Conservation (phyloP, 2,329 filamentous ascomycete species). For the Allantophomopsis cytisporea region DNA sequence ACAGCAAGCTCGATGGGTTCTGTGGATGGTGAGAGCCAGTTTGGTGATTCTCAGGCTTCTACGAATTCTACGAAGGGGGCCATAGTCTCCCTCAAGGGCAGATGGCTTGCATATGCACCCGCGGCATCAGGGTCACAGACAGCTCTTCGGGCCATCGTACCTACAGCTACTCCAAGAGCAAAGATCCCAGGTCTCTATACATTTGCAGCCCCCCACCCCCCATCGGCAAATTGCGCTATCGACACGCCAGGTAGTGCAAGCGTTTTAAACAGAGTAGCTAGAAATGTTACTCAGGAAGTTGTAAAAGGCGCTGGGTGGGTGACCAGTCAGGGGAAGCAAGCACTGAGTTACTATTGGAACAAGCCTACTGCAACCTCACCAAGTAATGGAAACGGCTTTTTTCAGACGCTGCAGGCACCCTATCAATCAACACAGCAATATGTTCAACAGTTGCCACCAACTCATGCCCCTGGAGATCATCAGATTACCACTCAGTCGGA, state of each 20-base stretch:
- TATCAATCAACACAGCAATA: constrained; percentile 10
- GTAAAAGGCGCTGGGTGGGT: constrained; percentile 66
- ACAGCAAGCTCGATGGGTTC: constrained; percentile 5
- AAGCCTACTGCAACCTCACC: constrained; percentile 33
- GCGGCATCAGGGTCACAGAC: constrained; percentile 56
- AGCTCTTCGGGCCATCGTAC: constrained; percentile 52
- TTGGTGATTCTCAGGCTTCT: constrained; percentile 22
- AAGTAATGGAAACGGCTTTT: constrained; percentile 21
- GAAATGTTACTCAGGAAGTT: constrained; percentile 66
- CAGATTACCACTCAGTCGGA: constrained; percentile 36
- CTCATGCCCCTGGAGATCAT: constrained; percentile 51
- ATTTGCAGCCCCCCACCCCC: constrained; percentile 55
- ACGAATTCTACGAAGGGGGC: constrained; percentile 37
- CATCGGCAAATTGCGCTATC: constrained; percentile 50
- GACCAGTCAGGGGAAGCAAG: constrained; percentile 62
- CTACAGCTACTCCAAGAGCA: constrained; percentile 35
- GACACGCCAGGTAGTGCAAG: constrained; percentile 62
- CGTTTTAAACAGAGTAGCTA: constrained; percentile 62
- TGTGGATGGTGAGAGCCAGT: constrained; percentile 19
- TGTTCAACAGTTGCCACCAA: constrained; percentile 54
- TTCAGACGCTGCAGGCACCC: not conserved
- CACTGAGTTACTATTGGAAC: constrained; percentile 74
- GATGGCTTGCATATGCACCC: constrained; percentile 69
- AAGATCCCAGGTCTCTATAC: constrained; percentile 41
- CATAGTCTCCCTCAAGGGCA: constrained; percentile 54